Percentiles rank a stretch among this genome's conserved stretches.
Conservation (phyloP, 768 basidiomycete genomes). For the Amanita jacksonii region DNA sequence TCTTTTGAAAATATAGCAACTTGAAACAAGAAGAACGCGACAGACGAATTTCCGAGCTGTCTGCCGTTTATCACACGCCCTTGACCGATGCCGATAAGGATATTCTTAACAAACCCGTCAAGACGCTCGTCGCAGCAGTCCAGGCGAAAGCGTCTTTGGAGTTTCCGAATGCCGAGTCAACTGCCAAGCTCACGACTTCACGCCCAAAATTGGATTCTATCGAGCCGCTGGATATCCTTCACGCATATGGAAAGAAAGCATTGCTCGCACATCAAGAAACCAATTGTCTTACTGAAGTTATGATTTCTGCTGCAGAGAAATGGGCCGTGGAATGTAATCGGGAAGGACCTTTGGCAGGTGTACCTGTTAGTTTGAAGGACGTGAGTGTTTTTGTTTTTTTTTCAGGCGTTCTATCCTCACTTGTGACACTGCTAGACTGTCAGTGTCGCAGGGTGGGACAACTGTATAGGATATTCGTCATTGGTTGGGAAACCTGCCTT, state of each 20-base stretch:
- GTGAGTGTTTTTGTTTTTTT: conserved; percentile 15
- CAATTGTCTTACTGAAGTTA: conserved; percentile 55
- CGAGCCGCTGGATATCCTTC: conserved; percentile 27
- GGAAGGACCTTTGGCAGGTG: conserved; percentile 41
- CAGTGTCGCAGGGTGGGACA: conserved; percentile 44
- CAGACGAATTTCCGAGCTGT: conserved; percentile 20
- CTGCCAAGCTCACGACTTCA: too few relatives aligned
- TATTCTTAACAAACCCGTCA: conserved; percentile 23
- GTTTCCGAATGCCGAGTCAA: too few relatives aligned
- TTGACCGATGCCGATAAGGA: conserved; percentile 18
- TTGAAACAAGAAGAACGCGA: conserved; percentile 28
- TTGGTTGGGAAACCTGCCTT: conserved; percentile 34
- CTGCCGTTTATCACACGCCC: conserved; percentile 21
- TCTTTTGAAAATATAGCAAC: too few relatives aligned
- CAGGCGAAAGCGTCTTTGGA: conserved; percentile 10
- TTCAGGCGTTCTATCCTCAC: not conserved
- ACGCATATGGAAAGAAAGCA: conserved; percentile 38
- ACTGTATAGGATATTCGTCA: conserved; percentile 50
- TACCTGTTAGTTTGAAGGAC: conserved; percentile 55
- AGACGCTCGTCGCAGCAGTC: conserved; percentile 21
- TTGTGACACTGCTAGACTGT: conserved; percentile 27
- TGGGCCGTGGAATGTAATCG: conserved; percentile 25
- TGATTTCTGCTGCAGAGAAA: conserved; percentile 31
- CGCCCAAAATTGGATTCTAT: conserved; percentile 12
- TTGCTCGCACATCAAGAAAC: conserved; percentile 39